Percentiles rank a stretch among this genome's conserved stretches.
These are phyloP conservation scores for Albizia julibrissin DNA, from an alignment of 306 rosid genomes.

Conservation along the genomic window DNA sequence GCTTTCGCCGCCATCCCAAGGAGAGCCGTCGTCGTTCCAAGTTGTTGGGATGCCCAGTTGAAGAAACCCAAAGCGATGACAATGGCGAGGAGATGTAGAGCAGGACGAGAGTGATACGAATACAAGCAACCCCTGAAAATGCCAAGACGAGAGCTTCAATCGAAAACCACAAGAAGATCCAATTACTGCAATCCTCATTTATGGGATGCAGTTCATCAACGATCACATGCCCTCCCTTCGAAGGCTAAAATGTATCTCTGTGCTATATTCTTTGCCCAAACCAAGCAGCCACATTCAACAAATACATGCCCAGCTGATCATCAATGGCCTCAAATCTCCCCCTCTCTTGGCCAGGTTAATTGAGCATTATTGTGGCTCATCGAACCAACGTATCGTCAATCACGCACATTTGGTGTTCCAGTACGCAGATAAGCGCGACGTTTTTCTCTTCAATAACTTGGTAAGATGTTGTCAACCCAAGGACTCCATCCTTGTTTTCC, in stretches of 20 bases:
- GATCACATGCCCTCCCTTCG: constrained; percentile 44
- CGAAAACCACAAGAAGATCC: neutral
- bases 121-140: neutral
- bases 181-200: neutral
- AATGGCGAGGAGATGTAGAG: no score
- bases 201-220: neutral
- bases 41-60: no score
- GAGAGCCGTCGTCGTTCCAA: no score
- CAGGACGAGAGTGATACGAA: no score
- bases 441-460: constrained; percentile 70
- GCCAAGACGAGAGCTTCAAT: neutral
- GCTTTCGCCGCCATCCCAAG: no score
- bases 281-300: constrained; percentile 48
- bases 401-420: constrained; percentile 54
- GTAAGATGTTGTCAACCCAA: constrained; percentile 58
- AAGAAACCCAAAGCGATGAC: no score
- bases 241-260: constrained; percentile 44
- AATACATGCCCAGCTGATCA: constrained; percentile 66
- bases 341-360: constrained; percentile 56
- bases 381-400: constrained; percentile 33
- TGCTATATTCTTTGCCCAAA: constrained; percentile 41
- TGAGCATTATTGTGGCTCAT: constrained; percentile 44
- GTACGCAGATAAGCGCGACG: constrained; percentile 37
- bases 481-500: constrained; percentile 50
- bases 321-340: constrained; percentile 56